Evolutionary conservation across 257 asterid species (phyloP).

Genomic region (Schizonepeta tenuifolia): DNA sequence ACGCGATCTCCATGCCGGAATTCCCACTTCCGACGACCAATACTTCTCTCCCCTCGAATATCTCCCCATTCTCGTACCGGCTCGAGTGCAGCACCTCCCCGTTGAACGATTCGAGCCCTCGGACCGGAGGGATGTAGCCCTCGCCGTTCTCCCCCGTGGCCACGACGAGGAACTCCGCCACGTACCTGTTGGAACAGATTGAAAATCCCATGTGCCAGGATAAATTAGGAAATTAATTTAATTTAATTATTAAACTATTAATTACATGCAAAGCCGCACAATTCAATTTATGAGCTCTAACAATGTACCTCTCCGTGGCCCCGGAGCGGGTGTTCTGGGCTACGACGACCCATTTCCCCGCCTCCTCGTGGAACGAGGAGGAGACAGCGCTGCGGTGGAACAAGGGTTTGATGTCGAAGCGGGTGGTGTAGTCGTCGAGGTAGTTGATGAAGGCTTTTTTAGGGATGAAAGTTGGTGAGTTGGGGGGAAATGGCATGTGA

Average conservation of each 20-base stretch:
- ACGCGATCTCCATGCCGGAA: slow-evolving; percentile 78
- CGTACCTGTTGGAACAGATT: slow-evolving; percentile 4
- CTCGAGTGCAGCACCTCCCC: slow-evolving; percentile 54
- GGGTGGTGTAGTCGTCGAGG: slow-evolving; percentile 43
- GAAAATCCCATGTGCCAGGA: too few species aligned
- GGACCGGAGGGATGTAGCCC: slow-evolving; percentile 41
- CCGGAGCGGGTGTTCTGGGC: slow-evolving; percentile 19
- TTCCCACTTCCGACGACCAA: slow-evolving; percentile 72
- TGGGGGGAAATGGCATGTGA: slow-evolving; percentile 41
- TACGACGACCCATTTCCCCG: slow-evolving; percentile 39
- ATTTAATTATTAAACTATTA: too few species aligned
- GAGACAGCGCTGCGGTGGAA: slow-evolving; percentile 31
- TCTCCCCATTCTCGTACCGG: slow-evolving; percentile 39
- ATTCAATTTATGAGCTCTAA: too few species aligned
- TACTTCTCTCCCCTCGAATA: slow-evolving; percentile 31
- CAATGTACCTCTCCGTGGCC: slow-evolving; percentile 15
- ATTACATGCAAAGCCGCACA: too few species aligned
- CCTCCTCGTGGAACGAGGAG: slow-evolving; percentile 26
- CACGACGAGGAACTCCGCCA: slow-evolving; percentile 45
- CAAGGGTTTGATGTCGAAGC: slow-evolving; percentile 32
- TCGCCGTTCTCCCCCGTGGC: slow-evolving; percentile 61
- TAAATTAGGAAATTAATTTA: too few species aligned
- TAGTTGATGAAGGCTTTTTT: slow-evolving; percentile 44
- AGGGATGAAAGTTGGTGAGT: slow-evolving; percentile 48
- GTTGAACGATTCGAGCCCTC: slow-evolving; percentile 39